Evolutionary conservation across 129 eudicot genomes (phyloP), one percentile per base, ranked within the genome.

Genomic region (carrot (Daucus carota)): DNA sequence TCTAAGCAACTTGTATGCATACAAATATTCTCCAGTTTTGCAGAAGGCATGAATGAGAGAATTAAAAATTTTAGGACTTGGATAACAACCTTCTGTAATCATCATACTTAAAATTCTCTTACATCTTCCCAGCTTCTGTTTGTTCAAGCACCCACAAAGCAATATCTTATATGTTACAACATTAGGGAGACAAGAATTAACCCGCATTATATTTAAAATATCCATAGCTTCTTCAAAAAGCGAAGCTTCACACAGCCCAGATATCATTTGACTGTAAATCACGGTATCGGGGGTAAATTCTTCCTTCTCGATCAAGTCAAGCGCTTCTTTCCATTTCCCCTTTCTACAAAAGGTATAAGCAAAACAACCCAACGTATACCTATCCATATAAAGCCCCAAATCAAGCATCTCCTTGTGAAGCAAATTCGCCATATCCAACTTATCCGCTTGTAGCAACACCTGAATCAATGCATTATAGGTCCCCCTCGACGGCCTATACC

Each of bases 191-290:
- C 97, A 91, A 45, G 89, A 85, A 82, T 75, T 73, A 75, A 84
- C 52, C 67, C 94, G 86, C 99, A 95, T 95, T 70, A 84, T 88
- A 76, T 77, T 82, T 81, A 95, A 85, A 57, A 95, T 60, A 63
- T 88, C 90, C 97, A 95, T 95, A 70, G 97, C 99, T 80, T 89
- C 99, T 88, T 91, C 96, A 77, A 95, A 95, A 77, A 84, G 84
- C 5, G 96, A 95, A 85, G 89, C 96, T 73, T 89, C 96, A 83
- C 97, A 91, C 85, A 95, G 82, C 67, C 99, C 99, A 73, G 80
- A 81, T 31, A 95, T 95, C 99, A 95, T 91, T 52, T 83, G 84
- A 13, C 92, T 95, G 57, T 88, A 95, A 42, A 91, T 62, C 43
- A 81, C 79, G 22, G 97, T 89, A 87, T 95, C 96, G 3, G 87